These are phyloP conservation scores for Lactuca sativa DNA, from an alignment of 129 eudicot species.

Conservation along the genomic window DNA sequence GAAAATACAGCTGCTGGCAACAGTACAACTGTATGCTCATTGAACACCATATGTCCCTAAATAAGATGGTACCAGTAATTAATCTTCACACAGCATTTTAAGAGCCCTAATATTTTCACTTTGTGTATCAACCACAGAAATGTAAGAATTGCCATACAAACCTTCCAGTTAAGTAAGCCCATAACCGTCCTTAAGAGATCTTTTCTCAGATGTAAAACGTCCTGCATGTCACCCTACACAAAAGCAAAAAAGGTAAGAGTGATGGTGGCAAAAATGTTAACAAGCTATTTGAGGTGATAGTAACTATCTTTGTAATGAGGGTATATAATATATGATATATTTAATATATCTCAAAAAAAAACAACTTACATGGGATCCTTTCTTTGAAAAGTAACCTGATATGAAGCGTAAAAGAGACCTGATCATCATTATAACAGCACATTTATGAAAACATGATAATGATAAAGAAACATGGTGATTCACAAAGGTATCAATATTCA, in stretches of 20 bases:
- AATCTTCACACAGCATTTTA: constrained; percentile 8
- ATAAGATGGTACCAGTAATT: constrained; percentile 17
- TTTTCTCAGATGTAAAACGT: constrained; percentile 69
- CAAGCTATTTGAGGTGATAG: background rate
- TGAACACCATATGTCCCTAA: constrained; percentile 58
- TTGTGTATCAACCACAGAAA: constrained; percentile 8
- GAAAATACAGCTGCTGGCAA: constrained; percentile 84
- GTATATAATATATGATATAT: constrained; percentile 5
- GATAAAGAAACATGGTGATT: constrained; percentile 14
- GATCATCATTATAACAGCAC: constrained; percentile 20
- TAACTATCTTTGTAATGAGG: constrained; percentile 10
- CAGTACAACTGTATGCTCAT: constrained; percentile 54
- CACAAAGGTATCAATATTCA: constrained; percentile 8
- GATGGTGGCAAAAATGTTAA: background rate
- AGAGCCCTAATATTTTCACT: background rate
- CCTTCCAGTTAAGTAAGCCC: constrained; percentile 66
- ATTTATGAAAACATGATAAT: constrained; percentile 12
- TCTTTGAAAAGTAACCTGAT: constrained; percentile 82
- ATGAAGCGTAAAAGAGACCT: constrained; percentile 83
- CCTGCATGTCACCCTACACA: constrained; percentile 76
- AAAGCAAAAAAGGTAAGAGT: constrained; percentile 15
- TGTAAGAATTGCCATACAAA: constrained; percentile 34
- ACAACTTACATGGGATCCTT: constrained; percentile 76
- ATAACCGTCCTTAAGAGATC: constrained; percentile 69
- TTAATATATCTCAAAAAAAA: background rate